Conservation (phyloP, 495 filamentous ascomycete genomes). For the Oleoguttula mirabilis region DNA sequence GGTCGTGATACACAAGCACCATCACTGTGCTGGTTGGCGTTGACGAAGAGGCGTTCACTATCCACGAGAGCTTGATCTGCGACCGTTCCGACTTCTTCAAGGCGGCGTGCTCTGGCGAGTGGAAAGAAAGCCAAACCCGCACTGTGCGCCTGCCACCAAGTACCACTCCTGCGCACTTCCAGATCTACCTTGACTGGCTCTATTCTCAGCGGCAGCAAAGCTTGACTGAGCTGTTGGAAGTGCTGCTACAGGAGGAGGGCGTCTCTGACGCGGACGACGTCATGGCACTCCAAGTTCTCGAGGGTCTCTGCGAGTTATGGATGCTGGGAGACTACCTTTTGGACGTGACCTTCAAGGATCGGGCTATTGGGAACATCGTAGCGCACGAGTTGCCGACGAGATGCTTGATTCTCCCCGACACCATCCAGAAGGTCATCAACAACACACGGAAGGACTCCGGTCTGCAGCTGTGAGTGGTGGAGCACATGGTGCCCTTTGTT, state of each 20-base stretch:
- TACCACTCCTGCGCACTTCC: background rate
- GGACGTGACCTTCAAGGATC: background rate
- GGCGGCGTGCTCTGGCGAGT: background rate
- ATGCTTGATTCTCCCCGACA: background rate
- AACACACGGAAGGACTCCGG: no score
- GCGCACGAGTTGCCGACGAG: background rate
- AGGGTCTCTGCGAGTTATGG: background rate
- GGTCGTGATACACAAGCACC: background rate
- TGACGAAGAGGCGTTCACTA: background rate
- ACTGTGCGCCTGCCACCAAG: background rate
- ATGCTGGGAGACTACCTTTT: background rate
- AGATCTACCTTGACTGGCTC: constrained; percentile 1
- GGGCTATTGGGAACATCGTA: background rate
- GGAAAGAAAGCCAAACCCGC: constrained; percentile 4
- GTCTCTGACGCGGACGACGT: background rate
- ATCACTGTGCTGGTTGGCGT: constrained; percentile 6
- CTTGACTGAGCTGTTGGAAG: background rate
- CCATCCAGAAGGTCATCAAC: background rate
- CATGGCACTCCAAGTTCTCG: background rate
- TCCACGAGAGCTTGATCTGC: constrained; percentile 2
- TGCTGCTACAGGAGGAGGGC: background rate
- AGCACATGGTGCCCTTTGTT: background rate
- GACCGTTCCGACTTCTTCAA: constrained; percentile 4
- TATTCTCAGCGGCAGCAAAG: background rate
- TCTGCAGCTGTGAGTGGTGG: background rate